These are phyloP conservation scores for Mycena maculata DNA, from an alignment of 768 basidiomycete species.

Conservation along the genomic window DNA sequence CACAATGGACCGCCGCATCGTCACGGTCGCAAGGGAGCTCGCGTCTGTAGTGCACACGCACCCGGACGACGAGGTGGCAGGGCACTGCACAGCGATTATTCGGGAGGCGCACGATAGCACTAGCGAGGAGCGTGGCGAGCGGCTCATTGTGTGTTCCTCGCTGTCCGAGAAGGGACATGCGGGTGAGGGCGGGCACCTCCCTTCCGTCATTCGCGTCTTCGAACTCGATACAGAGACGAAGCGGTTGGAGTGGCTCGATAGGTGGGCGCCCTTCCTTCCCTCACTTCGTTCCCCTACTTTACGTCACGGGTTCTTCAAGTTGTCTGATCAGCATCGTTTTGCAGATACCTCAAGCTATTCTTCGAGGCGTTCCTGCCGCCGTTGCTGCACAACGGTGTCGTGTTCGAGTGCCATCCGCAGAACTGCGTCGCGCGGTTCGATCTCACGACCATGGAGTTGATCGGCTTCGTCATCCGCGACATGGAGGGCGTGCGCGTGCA, in stretches of 20 bases:
- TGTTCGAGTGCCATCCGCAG: slow-evolving; percentile 71
- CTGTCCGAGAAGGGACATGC: slow-evolving; percentile 66
- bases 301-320: too few relatives aligned
- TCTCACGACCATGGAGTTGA: slow-evolving; percentile 58
- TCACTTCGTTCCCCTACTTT: slow-evolving; percentile 9
- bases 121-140: slow-evolving; percentile 59
- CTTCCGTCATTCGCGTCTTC: slow-evolving; percentile 63
- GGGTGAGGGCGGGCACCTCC: slow-evolving; percentile 56
- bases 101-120: slow-evolving; percentile 64
- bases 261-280: too few relatives aligned
- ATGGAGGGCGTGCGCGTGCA: slow-evolving; percentile 69
- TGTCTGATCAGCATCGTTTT: too few relatives aligned
- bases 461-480: slow-evolving; percentile 68
- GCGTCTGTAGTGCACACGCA: slow-evolving; percentile 63
- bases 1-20: slow-evolving; percentile 58
- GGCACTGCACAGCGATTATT: slow-evolving; percentile 65
- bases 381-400: slow-evolving; percentile 65
- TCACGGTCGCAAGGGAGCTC: slow-evolving; percentile 67
- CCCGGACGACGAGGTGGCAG: slow-evolving; percentile 62
- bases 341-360: slow-evolving; percentile 61
- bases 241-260: slow-evolving; percentile 60
- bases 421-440: slow-evolving; percentile 69
- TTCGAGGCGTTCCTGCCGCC: slow-evolving; percentile 68
- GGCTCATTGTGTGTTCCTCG: slow-evolving; percentile 67
- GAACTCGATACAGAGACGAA: slow-evolving; percentile 63